Evolutionary conservation across 176 grass and related monocot genomes (phyloP), one percentile per base, ranked within the genome.

Genomic region (Pontederia crassipes): DNA sequence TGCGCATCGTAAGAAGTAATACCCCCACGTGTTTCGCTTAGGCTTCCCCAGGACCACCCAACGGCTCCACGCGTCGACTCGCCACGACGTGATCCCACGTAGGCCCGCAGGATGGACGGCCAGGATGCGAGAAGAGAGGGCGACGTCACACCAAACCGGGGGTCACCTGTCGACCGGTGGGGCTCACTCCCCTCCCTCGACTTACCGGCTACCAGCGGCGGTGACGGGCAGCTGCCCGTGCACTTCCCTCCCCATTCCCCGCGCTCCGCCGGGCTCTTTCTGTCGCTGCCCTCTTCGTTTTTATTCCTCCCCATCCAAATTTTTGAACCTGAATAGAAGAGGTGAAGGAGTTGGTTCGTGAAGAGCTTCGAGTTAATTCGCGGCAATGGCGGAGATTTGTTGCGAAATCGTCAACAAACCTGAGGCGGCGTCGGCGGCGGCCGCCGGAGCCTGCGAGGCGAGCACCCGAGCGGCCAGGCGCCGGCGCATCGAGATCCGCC

Each of bases 401-500:
- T 79, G 74, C 62, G 74, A 83, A 40, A 40, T 40, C 32, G 32
- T 40, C 32, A 40, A 40, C 6, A 40, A 40, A 2, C 32, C 32
- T 40, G 32, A 40, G 6, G 32, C 32, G 20, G 74, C 32, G 16
- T 68, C 65, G 45, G 58, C 28, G 5, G 62, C 15, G 4, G 71
- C 70, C 59, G 79, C 72, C 45, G 27, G 17, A 9, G 59, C 65
- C 35, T 52, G 53, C 35, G 71, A 78, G 62, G 49, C 64, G 28
- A 68, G 74, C 12, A 54, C 68, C 62, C 80, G 80, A 0, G 61
- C 76, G 56, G 86, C 77, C 52, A 73, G 83, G 72, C 80, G 78
- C 12, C 69, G 83, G 17, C 68, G 86, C 72, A 82, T 82, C 65
- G 77, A 81, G 80, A 70, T 95, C 7, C 68, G 86, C 11, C 78